Conservation (phyloP, 805 yeast species). For the Teunomyces gatunensis region DNA sequence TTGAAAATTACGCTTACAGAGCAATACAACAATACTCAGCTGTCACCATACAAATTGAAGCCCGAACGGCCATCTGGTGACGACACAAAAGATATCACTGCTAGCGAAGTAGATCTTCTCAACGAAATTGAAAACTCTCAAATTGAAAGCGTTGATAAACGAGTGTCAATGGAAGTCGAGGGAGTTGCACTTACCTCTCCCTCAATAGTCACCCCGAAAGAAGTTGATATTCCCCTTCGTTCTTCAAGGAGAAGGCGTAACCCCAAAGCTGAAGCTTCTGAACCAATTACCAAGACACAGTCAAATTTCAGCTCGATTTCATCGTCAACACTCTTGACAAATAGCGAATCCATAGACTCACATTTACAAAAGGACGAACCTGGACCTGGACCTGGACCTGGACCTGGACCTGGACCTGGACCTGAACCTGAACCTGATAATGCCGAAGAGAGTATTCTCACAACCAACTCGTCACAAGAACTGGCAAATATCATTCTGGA, state of each 20-base stretch:
- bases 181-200: slow-evolving; percentile 1
- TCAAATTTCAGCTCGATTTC: not conserved
- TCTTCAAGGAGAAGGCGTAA: slow-evolving; percentile 20
- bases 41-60: not conserved
- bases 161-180: slow-evolving; percentile 1
- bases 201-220: not conserved
- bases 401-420: not conserved
- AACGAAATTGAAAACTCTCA: not conserved
- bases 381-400: not conserved
- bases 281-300: not conserved
- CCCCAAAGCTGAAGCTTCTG: slow-evolving; percentile 7
- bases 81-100: not conserved
- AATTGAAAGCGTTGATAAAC: not conserved
- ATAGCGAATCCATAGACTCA: slow-evolving; percentile 1
- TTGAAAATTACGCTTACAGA: slow-evolving; percentile 1
- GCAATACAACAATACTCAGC: slow-evolving; percentile 1
- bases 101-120: slow-evolving; percentile 2
- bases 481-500: slow-evolving; percentile 1
- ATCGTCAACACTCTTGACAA: slow-evolving; percentile 2
- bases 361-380: not conserved
- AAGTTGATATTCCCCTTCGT: slow-evolving; percentile 19
- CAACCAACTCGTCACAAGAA: not conserved
- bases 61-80: not conserved
- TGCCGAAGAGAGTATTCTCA: not conserved
- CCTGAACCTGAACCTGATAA: not conserved